Evolutionary conservation across 345 rosid species (phyloP).

Genomic region (Hypericum androsaemum): DNA sequence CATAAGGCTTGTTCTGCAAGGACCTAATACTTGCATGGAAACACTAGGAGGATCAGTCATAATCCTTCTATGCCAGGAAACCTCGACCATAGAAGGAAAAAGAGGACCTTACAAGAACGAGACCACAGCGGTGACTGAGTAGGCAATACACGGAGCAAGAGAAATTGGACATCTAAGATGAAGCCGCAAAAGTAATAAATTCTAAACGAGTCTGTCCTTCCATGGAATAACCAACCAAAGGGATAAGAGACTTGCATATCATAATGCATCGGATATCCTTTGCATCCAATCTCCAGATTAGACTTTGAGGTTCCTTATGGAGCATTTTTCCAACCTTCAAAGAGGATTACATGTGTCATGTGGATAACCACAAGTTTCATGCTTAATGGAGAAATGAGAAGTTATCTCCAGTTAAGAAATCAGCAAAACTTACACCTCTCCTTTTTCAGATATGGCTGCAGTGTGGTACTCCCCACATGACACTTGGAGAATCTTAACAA

Average conservation of each 20-base stretch:
- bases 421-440: conserved; percentile 94
- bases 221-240: conserved; percentile 16
- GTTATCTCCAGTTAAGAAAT: conserved; percentile 35
- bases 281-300: conserved; percentile 46
- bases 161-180: neutral
- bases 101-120: too few relatives aligned
- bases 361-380: conserved; percentile 38
- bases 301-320: conserved; percentile 37
- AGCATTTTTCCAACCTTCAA: conserved; percentile 42
- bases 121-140: too few relatives aligned
- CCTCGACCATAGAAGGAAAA: too few relatives aligned
- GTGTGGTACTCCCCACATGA: conserved; percentile 98
- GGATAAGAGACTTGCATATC: conserved; percentile 65
- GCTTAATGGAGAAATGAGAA: conserved; percentile 24
- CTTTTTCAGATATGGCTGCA: conserved; percentile 76
- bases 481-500: conserved; percentile 70
- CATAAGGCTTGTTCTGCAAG: too few relatives aligned
- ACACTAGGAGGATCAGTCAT: too few relatives aligned
- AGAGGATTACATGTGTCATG: conserved; percentile 40
- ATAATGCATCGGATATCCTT: conserved; percentile 46
- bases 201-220: conserved; percentile 5
- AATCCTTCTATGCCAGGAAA: too few relatives aligned
- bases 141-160: conserved; percentile 7
- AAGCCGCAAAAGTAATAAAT: neutral
- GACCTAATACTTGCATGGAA: too few relatives aligned